A percentile compares a stretch with the other conserved stretches of the same genome.
phyloP scores from a whole-genome alignment of 768 basidiomycete species.

The Naganishia antarctica region DNA sequence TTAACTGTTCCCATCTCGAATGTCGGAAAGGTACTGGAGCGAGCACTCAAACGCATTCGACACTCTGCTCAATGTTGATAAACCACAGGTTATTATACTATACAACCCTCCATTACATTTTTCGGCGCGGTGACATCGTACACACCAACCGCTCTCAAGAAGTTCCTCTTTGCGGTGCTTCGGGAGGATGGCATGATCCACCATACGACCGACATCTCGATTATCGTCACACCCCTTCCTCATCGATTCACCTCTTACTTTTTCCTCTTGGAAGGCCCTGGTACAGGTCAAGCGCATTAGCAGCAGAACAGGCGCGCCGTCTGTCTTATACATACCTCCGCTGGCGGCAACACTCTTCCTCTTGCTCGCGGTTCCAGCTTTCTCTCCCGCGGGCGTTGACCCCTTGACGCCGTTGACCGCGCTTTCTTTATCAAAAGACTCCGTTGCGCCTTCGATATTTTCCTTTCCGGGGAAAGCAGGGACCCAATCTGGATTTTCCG shows the following conservation, averaged over 20 bases:
- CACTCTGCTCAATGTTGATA: too few relatives aligned
- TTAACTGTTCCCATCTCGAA: too few relatives aligned
- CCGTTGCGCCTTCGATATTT: neutral
- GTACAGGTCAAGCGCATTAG: neutral
- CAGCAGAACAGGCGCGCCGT: too few relatives aligned
- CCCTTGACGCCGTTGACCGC: neutral
- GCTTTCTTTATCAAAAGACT: neutral
- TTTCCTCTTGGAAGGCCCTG: constrained; percentile 16
- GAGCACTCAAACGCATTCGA: too few relatives aligned
- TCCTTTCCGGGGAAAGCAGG: constrained; percentile 2
- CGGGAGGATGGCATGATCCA: neutral
- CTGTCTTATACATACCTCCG: constrained; percentile 18
- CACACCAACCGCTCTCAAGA: too few relatives aligned
- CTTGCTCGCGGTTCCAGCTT: constrained; percentile 8
- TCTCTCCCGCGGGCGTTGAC: neutral
- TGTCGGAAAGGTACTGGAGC: too few relatives aligned
- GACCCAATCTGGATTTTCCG: constrained; percentile 24
- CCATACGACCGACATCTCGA: too few relatives aligned
- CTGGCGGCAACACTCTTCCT: neutral
- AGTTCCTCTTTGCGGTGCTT: too few relatives aligned
- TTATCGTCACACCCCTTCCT: too few relatives aligned
- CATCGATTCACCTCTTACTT: neutral
- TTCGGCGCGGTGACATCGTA: too few relatives aligned
- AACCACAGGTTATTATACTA: too few relatives aligned
- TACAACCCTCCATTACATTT: too few relatives aligned